These are phyloP conservation scores for Sarcocystis neurona DNA, from an alignment of 169 alveolate species.

Conservation along the genomic window DNA sequence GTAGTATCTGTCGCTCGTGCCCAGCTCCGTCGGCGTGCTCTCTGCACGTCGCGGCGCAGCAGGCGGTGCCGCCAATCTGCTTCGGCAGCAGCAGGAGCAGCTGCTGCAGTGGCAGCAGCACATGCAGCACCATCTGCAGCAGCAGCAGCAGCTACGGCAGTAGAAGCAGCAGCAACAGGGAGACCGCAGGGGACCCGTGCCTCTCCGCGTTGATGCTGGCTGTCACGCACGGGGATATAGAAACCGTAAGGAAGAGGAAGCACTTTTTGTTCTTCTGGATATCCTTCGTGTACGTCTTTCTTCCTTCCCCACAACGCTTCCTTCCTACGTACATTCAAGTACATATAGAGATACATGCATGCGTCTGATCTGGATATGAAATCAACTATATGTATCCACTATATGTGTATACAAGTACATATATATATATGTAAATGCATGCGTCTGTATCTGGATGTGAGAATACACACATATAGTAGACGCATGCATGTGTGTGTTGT, in stretches of 20 bases:
- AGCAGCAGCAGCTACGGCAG: background rate
- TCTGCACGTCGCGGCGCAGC: no score
- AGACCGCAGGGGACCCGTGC: background rate
- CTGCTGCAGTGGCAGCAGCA: slow-evolving; percentile 8
- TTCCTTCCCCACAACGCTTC: background rate
- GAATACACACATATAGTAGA: background rate
- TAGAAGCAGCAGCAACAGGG: slow-evolving; percentile 18
- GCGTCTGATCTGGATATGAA: background rate
- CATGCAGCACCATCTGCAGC: background rate
- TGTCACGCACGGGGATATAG: background rate
- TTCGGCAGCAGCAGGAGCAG: background rate
- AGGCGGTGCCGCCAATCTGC: no score
- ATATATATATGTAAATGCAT: background rate
- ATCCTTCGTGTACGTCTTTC: no score
- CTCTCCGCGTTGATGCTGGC: slow-evolving; percentile 38
- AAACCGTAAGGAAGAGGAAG: background rate
- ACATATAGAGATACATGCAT: no score
- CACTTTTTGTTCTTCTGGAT: no score
- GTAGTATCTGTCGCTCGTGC: no score
- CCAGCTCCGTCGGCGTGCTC: no score
- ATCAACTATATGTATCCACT: background rate
- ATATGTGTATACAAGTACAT: background rate
- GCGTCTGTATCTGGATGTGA: background rate
- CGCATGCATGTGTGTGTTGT: background rate
- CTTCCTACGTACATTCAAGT: background rate